Percentiles rank a stretch among this genome's conserved stretches.
Conservation (phyloP, 2,329 filamentous ascomycete genomes). For the Pyrenochaeta sp. region DNA sequence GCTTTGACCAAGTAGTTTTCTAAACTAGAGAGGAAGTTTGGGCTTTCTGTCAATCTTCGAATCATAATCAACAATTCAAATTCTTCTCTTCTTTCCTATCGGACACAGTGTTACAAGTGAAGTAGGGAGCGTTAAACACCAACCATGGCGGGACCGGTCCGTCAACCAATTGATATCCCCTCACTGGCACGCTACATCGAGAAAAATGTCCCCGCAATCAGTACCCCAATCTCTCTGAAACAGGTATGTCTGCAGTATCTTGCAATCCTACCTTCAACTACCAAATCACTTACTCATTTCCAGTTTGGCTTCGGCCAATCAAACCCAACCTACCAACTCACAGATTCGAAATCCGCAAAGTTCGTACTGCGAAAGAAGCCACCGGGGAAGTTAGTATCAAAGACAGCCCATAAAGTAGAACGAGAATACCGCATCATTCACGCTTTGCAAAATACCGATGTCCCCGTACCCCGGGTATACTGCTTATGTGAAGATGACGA, state of each 20-base stretch:
- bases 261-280: not conserved
- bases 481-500: conserved; percentile 82
- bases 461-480: conserved; percentile 83
- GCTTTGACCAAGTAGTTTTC: not conserved
- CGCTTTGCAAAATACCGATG: conserved; percentile 78
- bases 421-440: conserved; percentile 90
- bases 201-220: conserved; percentile 79
- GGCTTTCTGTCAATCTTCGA: not conserved
- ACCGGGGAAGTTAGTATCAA: conserved; percentile 74
- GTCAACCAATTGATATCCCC: conserved; percentile 86
- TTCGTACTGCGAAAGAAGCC: conserved; percentile 97
- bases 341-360: conserved; percentile 69
- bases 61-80: not conserved
- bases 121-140: not conserved
- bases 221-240: conserved; percentile 83
- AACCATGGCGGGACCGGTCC: conserved; percentile 82
- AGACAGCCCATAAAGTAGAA: conserved; percentile 94
- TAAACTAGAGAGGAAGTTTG: not conserved
- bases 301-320: conserved; percentile 97
- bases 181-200: conserved; percentile 81
- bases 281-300: conserved; percentile 1
- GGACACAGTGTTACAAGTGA: not conserved
- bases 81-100: not conserved
- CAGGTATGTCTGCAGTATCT: conserved; percentile 66
- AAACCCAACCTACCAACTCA: conserved; percentile 94